Base-by-base conservation (phyloP, 2,329 filamentous ascomycete species). In the Davidsoniella australis region DNA sequence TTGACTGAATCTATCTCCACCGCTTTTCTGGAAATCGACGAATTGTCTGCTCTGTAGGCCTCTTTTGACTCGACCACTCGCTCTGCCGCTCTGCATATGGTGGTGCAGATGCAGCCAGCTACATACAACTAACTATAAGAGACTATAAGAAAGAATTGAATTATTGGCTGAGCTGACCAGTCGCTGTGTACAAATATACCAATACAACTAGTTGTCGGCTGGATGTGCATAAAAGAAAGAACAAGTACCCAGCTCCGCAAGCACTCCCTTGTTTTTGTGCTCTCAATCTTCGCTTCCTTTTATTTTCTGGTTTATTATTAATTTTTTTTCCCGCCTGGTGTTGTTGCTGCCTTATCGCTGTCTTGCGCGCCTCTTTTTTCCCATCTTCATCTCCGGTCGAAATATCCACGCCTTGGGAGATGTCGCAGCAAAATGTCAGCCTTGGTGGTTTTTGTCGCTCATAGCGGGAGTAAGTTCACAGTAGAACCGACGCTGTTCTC, bases 391-490 rank as follows among this genome's bases (percentile, higher is more conserved):
- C 29, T 33, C 4, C 40, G 16, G 29, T 26, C 20, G 39, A 33
- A 39, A 38, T 36, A 10, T 29, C 23, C 23, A 41, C 36, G 23
- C 17, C 23, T 14, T 29, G n/a, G 51, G 51, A 47, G 47, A 53
- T 53, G 51, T 47, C 41, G 51, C 43, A 44, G 43, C 44, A 33
- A 41, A 20, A 47, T 53, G 47, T 29, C 51, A 20, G 39, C 37
- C 24, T 49, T 89, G 64, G 79, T 85, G 69, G 80, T 94, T 66
- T 85, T 86, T 71, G 81, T 94, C 63, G 87, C 86, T 73, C 88
- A 94, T 69, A 87, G 84, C 66, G 89, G 89, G 71, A 81, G 86
- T 72, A 81, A 82, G 67, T 74, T 94, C 62, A 73, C 80, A 63
- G 75, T 84, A 63, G 85, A 94, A 67, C 76, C 80, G 57, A 73